Base-by-base conservation (phyloP, 306 rosid genomes). In the Trifolium repens region DNA sequence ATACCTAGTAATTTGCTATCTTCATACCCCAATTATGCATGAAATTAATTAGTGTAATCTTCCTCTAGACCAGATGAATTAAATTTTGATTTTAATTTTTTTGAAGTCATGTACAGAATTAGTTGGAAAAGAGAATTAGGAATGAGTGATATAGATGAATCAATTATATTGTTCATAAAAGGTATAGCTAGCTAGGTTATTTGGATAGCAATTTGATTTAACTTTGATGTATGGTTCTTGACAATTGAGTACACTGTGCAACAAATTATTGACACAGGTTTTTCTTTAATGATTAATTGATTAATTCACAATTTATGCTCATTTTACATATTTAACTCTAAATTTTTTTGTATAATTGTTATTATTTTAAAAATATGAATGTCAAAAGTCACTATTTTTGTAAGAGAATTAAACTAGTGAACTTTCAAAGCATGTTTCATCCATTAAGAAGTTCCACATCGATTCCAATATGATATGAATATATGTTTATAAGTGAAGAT, bases 1-100 rank as follows among this genome's bases (percentile, higher is more conserved):
- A 68, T 91, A 71, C 97, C 98, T 0, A 75, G 2, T 24, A 78
- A 53, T 69, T 79, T 89, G 80, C 59, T 79, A 72, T 80, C 86
- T 84, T 80, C 89, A 0, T 91, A 82, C 70, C 96, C 93, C 39
- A 32, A 72, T 77, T 88, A 2, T 44, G 9, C 26, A 9, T 71
- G 76, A 70, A 58, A 19, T 0, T 1, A 30, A n/a, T 26, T 65
- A 17, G 11, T 12, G 5, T 8, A 30, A 43, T 58, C 46, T 64
- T 72, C 32, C 69, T 59, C 12, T 16, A 35, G 9, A 30, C 42
- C 55, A 40, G 47, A 68, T 42, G 15, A 19, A 22, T 54, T 8
- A 8, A 8, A 32, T 4, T 24, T 43, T 16, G 27, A 4, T 30
- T 13, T 2, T 8, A 3, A 55, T 4, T 8, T 62, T 59, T 39